Evolutionary conservation across 2,329 filamentous ascomycete genomes (phyloP).

Genomic region (Fusarium veterinarium): DNA sequence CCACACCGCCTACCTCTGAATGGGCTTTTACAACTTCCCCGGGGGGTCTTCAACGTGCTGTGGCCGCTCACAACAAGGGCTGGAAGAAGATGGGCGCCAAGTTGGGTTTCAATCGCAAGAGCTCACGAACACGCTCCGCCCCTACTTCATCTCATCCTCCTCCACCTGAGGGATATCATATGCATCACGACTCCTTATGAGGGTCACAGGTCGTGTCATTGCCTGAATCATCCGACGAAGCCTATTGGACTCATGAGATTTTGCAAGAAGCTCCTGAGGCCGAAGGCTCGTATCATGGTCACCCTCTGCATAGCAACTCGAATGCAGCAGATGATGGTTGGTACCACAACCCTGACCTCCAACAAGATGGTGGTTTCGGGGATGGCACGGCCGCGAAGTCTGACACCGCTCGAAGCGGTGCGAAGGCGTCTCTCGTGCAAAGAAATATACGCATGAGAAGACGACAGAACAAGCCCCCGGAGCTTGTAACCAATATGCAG

Average conservation of each 20-base stretch:
- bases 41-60: conserved; percentile 64
- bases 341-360: conserved; percentile 33
- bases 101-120: conserved; percentile 67
- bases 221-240: conserved; percentile 51
- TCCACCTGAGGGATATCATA: conserved; percentile 51
- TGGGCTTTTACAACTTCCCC: conserved; percentile 64
- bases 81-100: conserved; percentile 75
- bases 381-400: conserved; percentile 64
- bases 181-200: conserved; percentile 62
- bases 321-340: conserved; percentile 34
- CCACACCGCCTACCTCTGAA: conserved; percentile 74
- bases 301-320: conserved; percentile 49
- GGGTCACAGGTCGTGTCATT: conserved; percentile 67
- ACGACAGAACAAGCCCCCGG: conserved; percentile 27
- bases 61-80: conserved; percentile 66
- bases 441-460: conserved; percentile 42
- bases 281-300: conserved; percentile 61
- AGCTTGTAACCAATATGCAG: conserved; percentile 8
- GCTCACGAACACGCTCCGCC: conserved; percentile 56
- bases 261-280: conserved; percentile 45
- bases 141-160: conserved; percentile 58
- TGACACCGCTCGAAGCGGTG: conserved; percentile 26
- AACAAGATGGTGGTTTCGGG: conserved; percentile 49
- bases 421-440: conserved; percentile 37
- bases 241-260: conserved; percentile 35